These are phyloP conservation scores for Mycena polygramma DNA, from an alignment of 768 basidiomycete species.

Conservation along the genomic window DNA sequence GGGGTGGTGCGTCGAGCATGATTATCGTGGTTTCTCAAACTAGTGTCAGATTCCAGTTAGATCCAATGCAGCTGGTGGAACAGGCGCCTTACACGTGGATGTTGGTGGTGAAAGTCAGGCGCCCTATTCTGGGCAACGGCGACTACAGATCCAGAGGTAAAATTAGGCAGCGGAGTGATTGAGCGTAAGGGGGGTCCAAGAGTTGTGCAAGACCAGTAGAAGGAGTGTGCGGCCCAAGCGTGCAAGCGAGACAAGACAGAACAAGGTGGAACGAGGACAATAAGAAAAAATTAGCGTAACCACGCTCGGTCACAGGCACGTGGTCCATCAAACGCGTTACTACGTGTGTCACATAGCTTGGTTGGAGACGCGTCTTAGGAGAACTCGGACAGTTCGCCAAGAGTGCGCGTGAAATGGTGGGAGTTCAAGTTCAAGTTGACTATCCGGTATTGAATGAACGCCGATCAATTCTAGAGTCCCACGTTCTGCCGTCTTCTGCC, in stretches of 20 bases:
- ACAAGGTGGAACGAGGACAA: neutral
- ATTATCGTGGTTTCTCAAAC: neutral
- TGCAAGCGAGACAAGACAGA: neutral
- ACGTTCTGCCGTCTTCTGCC: no score
- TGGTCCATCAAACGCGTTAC: neutral
- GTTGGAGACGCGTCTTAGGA: no score
- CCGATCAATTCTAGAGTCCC: no score
- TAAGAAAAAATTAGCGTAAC: neutral
- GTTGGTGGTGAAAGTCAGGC: neutral
- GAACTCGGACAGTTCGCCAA: no score
- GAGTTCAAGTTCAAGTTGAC: no score
- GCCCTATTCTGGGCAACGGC: conserved; percentile 1
- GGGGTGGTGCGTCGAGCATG: conserved; percentile 12
- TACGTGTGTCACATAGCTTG: no score
- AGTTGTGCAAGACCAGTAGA: neutral
- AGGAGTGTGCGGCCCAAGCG: neutral
- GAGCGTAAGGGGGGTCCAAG: neutral
- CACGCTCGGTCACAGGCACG: neutral
- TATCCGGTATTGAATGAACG: no score
- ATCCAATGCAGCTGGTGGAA: neutral
- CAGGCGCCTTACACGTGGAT: conserved; percentile 16
- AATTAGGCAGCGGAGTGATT: neutral
- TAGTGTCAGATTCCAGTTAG: neutral
- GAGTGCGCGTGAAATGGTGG: no score
- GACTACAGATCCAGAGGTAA: neutral